phyloP scores from a whole-genome alignment of 2,329 filamentous ascomycete species.

The Penicillium frequentans region DNA sequence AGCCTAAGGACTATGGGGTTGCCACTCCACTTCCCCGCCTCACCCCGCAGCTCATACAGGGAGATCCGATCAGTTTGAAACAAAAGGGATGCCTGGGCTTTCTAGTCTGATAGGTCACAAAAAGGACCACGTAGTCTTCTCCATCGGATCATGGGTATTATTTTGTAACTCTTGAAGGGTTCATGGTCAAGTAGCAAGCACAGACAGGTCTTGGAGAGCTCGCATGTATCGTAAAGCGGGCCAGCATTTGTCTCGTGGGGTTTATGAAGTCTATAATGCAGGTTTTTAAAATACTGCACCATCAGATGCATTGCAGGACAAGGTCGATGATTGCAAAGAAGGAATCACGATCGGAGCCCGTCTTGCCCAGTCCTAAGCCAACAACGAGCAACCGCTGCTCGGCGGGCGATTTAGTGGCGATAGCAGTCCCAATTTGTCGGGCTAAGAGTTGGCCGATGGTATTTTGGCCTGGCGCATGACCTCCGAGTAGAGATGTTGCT shows the following conservation, averaged over 20 bases:
- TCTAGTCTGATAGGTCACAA: background rate
- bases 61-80: background rate
- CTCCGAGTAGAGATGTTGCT: constrained; percentile 82
- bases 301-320: constrained; percentile 39
- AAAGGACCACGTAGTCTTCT: background rate
- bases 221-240: background rate
- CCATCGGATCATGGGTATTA: background rate
- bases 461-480: constrained; percentile 75
- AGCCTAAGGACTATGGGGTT: background rate
- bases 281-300: background rate
- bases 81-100: background rate
- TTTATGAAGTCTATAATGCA: background rate
- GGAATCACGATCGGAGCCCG: constrained; percentile 40
- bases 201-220: background rate
- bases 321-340: constrained; percentile 47
- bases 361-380: constrained; percentile 56
- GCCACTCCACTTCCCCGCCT: background rate
- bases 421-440: constrained; percentile 79
- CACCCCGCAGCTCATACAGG: background rate
- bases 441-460: constrained; percentile 85
- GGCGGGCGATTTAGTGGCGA: constrained; percentile 68
- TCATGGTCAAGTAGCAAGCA: background rate
- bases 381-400: constrained; percentile 61
- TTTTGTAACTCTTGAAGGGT: background rate
- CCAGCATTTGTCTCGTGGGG: background rate